Evolutionary conservation across 805 yeast species (phyloP).

Genomic region (Sugiyamaella chiloensis): DNA sequence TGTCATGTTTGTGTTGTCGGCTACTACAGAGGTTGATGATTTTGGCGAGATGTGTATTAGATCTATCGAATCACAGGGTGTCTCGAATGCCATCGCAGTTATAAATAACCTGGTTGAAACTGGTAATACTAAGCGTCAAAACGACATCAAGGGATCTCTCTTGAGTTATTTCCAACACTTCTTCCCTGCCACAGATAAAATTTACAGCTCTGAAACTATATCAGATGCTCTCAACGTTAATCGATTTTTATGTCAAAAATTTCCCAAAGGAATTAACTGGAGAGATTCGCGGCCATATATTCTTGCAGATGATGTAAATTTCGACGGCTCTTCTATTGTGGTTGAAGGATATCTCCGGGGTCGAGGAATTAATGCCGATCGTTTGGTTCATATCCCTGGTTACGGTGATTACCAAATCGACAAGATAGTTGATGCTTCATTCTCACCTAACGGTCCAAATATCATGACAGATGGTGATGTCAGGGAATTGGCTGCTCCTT

Average conservation of each 20-base stretch:
- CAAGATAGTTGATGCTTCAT: conserved; percentile 46
- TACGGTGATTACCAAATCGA: conserved; percentile 83
- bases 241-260: conserved; percentile 76
- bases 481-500: conserved; percentile 27
- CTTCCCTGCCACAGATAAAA: conserved; percentile 75
- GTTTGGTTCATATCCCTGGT: conserved; percentile 83
- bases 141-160: conserved; percentile 62
- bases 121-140: conserved; percentile 72
- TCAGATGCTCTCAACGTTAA: conserved; percentile 72
- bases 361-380: conserved; percentile 67
- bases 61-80: conserved; percentile 89
- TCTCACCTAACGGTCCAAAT: conserved; percentile 1
- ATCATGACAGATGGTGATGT: conserved; percentile 31
- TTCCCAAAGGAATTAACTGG: conserved; percentile 85
- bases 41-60: conserved; percentile 88
- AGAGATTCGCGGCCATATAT: conserved; percentile 89
- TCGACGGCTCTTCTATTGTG: conserved; percentile 43
- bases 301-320: conserved; percentile 62
- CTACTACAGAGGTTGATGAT: conserved; percentile 75
- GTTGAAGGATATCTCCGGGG: conserved; percentile 89
- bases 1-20: conserved; percentile 86
- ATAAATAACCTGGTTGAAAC: conserved; percentile 33
- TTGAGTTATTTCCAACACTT: conserved; percentile 67
- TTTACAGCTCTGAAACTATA: conserved; percentile 63
- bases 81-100: conserved; percentile 55